These are phyloP conservation scores for Eucalyptus rudis DNA, from an alignment of 345 rosid genomes.

Conservation along the genomic window DNA sequence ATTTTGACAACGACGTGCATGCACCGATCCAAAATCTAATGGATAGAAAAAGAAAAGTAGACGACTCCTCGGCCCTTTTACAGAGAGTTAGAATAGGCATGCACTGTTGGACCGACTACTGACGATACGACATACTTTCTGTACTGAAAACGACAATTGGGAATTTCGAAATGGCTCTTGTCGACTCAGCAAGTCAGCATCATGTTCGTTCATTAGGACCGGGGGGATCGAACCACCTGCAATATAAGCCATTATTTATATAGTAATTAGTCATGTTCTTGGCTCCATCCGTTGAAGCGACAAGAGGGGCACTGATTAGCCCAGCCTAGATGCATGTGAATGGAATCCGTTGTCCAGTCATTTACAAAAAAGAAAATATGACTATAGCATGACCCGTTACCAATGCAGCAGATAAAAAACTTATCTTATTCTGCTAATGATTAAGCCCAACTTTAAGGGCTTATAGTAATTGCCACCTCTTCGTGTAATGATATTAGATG, in stretches of 20 bases:
- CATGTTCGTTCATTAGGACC: neutral
- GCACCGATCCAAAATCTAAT: neutral
- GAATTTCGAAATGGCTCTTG: neutral
- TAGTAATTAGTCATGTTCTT: neutral
- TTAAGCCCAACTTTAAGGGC: neutral
- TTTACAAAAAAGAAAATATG: neutral
- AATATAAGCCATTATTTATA: neutral
- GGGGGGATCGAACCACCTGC: neutral
- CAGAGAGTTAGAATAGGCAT: neutral
- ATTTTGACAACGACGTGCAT: neutral
- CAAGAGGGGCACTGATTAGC: neutral
- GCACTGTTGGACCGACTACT: neutral
- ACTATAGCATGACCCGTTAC: neutral
- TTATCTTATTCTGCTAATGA: neutral
- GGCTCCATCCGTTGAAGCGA: neutral
- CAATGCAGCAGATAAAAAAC: neutral
- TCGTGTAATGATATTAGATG: neutral
- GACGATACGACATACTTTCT: neutral
- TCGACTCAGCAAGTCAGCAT: neutral
- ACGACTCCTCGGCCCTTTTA: neutral
- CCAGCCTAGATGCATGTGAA: neutral
- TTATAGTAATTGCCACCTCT: neutral
- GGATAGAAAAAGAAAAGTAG: neutral
- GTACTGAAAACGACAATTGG: neutral
- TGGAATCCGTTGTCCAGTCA: neutral